Evolutionary conservation across 2,329 filamentous ascomycete species (phyloP).

Genomic region (Ceratocystis smalleyi): DNA sequence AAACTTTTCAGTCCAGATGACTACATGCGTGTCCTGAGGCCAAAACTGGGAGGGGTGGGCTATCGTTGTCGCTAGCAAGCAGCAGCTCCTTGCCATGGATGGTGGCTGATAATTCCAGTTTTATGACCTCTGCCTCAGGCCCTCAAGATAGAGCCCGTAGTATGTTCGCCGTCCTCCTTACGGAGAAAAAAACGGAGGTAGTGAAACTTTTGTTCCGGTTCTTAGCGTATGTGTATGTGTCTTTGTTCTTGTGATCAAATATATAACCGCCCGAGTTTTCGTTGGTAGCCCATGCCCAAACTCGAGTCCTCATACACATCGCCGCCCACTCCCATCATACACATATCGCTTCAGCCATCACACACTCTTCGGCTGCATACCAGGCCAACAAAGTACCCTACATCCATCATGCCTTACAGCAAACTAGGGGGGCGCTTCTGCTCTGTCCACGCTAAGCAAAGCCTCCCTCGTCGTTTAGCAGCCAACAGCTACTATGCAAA

Average conservation of each 20-base stretch:
- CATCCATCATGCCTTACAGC: neutral
- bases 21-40: conserved; percentile 1
- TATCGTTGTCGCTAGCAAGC: neutral
- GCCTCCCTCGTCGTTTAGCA: conserved; percentile 4
- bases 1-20: neutral
- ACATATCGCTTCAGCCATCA: neutral
- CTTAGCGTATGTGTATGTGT: neutral
- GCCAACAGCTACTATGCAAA: neutral
- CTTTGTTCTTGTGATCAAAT: neutral
- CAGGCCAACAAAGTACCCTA: neutral
- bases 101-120: neutral
- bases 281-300: too few relatives aligned
- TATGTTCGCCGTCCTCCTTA: neutral
- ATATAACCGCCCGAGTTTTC: neutral
- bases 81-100: neutral
- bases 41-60: neutral
- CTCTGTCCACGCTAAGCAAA: conserved; percentile 2
- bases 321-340: neutral
- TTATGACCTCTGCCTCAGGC: neutral
- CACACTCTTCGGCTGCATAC: neutral
- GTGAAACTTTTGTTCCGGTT: neutral
- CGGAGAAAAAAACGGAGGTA: neutral
- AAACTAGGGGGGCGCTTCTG: conserved; percentile 6
- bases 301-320: neutral
- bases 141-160: neutral